phyloP scores from a whole-genome alignment of 2,329 filamentous ascomycete genomes.

The Fusarium pseudoanthophilum region DNA sequence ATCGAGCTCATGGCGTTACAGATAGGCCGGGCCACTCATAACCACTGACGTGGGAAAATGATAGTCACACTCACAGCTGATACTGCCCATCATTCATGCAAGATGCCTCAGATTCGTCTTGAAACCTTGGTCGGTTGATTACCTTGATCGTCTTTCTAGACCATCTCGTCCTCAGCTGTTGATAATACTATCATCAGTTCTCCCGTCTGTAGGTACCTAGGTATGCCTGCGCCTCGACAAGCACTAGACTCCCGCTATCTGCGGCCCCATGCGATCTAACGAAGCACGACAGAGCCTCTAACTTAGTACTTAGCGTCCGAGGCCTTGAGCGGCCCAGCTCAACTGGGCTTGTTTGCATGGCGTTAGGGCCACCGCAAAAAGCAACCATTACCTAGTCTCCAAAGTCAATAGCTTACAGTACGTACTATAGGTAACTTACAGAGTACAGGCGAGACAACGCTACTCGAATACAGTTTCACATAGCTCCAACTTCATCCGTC shows the following conservation, averaged over 20 bases:
- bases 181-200: neutral
- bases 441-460: constrained; percentile 1
- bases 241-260: constrained; percentile 15
- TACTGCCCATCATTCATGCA: constrained; percentile 12
- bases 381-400: constrained; percentile 26
- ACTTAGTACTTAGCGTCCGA: constrained; percentile 22
- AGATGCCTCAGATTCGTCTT: neutral
- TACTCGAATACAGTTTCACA: constrained; percentile 5
- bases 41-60: neutral
- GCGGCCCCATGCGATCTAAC: constrained; percentile 13
- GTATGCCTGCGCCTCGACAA: neutral
- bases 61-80: constrained; percentile 18
- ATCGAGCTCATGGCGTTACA: constrained; percentile 9
- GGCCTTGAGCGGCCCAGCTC: constrained; percentile 12
- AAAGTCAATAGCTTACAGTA: neutral
- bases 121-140: neutral
- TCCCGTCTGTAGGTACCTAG: neutral
- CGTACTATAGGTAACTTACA: neutral
- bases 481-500: constrained; percentile 3
- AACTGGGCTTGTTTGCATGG: constrained; percentile 36
- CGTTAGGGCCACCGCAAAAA: constrained; percentile 44
- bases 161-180: neutral
- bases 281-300: constrained; percentile 19
- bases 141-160: neutral
- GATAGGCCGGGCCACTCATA: neutral